phyloP scores from a whole-genome alignment of 2,329 filamentous ascomycete species.

The Berkeleyomyces basicola region DNA sequence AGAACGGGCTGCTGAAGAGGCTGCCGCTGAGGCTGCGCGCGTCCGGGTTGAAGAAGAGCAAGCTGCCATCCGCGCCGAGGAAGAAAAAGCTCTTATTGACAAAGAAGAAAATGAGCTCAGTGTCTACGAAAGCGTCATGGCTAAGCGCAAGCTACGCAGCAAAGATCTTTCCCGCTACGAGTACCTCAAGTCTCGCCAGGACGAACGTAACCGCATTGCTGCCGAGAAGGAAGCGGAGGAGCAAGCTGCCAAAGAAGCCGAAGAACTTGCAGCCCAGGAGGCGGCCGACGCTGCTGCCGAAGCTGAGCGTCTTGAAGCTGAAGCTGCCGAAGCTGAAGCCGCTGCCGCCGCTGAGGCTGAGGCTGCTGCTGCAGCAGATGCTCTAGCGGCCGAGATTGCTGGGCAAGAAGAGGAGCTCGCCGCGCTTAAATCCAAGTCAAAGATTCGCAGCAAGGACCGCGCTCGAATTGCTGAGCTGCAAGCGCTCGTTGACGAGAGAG shows the following conservation, averaged over 20 bases:
- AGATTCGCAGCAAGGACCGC: neutral
- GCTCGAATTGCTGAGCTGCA: slow-evolving; percentile 6
- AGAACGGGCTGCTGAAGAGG: slow-evolving; percentile 12
- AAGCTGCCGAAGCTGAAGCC: neutral
- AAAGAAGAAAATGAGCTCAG: slow-evolving; percentile 11
- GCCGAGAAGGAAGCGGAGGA: slow-evolving; percentile 17
- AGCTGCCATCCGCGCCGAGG: neutral
- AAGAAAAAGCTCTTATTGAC: slow-evolving; percentile 4
- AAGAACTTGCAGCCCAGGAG: slow-evolving; percentile 17
- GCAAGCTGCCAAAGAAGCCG: slow-evolving; percentile 20
- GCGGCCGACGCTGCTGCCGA: slow-evolving; percentile 13
- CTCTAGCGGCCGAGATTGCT: neutral
- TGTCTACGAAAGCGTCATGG: neutral
- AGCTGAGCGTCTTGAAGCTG: slow-evolving; percentile 3
- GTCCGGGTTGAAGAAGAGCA: slow-evolving; percentile 1
- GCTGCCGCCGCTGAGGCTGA: neutral
- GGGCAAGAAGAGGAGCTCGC: slow-evolving; percentile 8
- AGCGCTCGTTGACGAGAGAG: slow-evolving; percentile 7
- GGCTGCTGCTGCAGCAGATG: neutral
- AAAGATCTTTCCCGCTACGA: slow-evolving; percentile 4
- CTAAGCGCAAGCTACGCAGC: neutral
- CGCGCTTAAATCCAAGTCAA: slow-evolving; percentile 2
- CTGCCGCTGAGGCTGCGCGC: slow-evolving; percentile 16
- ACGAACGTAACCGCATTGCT: slow-evolving; percentile 7
- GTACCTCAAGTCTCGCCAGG: slow-evolving; percentile 8